Conservation (phyloP, 169 alveolate species). For the Babesia microti region DNA sequence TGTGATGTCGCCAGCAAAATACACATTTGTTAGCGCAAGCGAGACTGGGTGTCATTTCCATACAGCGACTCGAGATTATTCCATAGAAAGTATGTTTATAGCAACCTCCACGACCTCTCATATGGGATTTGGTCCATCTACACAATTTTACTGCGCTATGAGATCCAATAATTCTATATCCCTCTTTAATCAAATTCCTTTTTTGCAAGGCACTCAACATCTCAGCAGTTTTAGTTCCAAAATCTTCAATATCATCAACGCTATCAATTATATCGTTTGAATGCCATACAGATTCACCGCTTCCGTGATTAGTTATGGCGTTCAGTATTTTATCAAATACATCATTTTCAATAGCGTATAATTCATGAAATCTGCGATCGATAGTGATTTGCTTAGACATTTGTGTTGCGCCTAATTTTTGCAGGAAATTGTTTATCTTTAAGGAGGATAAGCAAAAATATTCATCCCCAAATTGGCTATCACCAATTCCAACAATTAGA, state of each 20-base stretch:
- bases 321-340: not conserved
- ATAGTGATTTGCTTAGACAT: no score
- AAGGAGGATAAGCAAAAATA: no score
- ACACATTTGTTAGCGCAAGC: conserved; percentile 86
- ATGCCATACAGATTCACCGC: conserved; percentile 1
- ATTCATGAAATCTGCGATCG: no score
- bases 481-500: conserved; percentile 25
- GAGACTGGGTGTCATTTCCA: conserved; percentile 80
- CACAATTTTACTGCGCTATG: conserved; percentile 82
- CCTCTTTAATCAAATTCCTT: conserved; percentile 44
- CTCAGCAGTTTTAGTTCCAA: conserved; percentile 15
- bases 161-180: conserved; percentile 72
- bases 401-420: no score
- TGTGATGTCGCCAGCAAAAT: conserved; percentile 85
- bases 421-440: no score
- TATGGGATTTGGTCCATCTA: conserved; percentile 75
- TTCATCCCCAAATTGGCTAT: conserved; percentile 15
- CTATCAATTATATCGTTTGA: conserved; percentile 3
- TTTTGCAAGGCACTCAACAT: conserved; percentile 53
- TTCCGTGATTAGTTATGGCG: not conserved
- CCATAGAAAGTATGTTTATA: conserved; percentile 82
- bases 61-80: conserved; percentile 73
- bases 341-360: no score
- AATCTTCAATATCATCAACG: conserved; percentile 48
- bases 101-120: conserved; percentile 81